A percentile compares a stretch with the other conserved stretches of the same genome.
These are phyloP conservation scores for Aegilops speltoides DNA, from an alignment of 176 grass and related monocot species.

Conservation along the genomic window DNA sequence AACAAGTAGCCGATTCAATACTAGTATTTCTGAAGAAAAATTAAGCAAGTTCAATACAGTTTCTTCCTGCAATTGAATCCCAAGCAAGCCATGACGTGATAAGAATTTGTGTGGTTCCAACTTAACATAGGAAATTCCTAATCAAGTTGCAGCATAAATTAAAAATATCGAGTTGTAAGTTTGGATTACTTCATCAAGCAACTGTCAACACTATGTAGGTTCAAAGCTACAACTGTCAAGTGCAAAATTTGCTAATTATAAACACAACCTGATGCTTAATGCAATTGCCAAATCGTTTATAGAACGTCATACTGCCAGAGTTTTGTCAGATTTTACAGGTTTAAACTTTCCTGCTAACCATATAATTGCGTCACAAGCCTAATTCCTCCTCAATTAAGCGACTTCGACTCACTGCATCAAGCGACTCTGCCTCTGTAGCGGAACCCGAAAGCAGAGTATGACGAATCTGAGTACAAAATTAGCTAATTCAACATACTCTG, in stretches of 20 bases:
- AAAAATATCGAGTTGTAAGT: neutral
- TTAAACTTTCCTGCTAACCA: neutral
- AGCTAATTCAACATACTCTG: neutral
- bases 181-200: neutral
- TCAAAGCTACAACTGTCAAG: neutral
- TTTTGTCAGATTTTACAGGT: neutral
- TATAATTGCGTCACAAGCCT: neutral
- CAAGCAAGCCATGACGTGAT: neutral
- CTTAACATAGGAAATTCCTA: neutral
- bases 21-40: neutral
- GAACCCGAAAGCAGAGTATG: neutral
- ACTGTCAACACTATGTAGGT: neutral
- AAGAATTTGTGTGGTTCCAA: neutral
- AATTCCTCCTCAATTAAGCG: neutral
- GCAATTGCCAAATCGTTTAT: neutral
- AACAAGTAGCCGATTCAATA: neutral
- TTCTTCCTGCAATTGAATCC: conserved; percentile 6
- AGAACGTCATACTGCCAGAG: neutral
- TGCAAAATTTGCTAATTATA: neutral
- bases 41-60: neutral
- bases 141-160: neutral
- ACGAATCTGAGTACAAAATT: conserved; percentile 1
- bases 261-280: neutral
- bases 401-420: neutral
- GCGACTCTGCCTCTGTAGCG: neutral